Evolutionary conservation across 805 yeast species (phyloP).

Genomic region (Candida sphagnicola): DNA sequence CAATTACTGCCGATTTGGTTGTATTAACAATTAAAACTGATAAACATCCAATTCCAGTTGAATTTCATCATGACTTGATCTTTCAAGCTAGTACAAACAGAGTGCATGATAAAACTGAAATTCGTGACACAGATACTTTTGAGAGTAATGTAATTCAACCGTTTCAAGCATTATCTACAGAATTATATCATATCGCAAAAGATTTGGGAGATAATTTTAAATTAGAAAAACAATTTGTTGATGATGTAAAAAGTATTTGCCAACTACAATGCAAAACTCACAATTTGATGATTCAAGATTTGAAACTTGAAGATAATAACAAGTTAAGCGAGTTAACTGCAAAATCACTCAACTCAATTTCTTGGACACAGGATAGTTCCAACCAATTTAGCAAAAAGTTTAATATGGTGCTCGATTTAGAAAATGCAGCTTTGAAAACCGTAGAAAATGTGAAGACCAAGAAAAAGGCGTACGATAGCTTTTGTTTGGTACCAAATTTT

Average conservation of each 20-base stretch:
- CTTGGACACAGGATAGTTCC: slow-evolving; percentile 7
- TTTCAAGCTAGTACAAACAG: slow-evolving; percentile 17
- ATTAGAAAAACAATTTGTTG: slow-evolving; percentile 25
- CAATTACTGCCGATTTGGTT: slow-evolving; percentile 23
- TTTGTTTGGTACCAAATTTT: slow-evolving; percentile 34
- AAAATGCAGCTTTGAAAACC: slow-evolving; percentile 9
- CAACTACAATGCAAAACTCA: slow-evolving; percentile 21
- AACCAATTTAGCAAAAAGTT: slow-evolving; percentile 9
- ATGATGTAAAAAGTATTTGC: slow-evolving; percentile 27
- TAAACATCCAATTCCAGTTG: slow-evolving; percentile 34
- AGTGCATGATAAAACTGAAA: slow-evolving; percentile 5
- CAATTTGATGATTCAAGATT: slow-evolving; percentile 18
- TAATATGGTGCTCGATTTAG: slow-evolving; percentile 13
- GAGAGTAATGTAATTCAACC: slow-evolving; percentile 19
- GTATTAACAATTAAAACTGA: slow-evolving; percentile 29
- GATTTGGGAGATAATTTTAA: slow-evolving; percentile 23
- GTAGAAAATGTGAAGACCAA: slow-evolving; percentile 7
- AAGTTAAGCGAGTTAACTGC: slow-evolving; percentile 6
- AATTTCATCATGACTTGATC: slow-evolving; percentile 32
- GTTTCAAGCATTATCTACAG: slow-evolving; percentile 14
- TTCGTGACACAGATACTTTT: slow-evolving; percentile 20
- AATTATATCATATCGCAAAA: slow-evolving; percentile 15
- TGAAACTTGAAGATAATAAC: slow-evolving; percentile 8
- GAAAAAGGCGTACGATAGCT: slow-evolving; percentile 17
- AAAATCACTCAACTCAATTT: slow-evolving; percentile 7